Evolutionary conservation across 352 stramenopile species (phyloP).

Genomic region (Saprolegnia diclina): DNA sequence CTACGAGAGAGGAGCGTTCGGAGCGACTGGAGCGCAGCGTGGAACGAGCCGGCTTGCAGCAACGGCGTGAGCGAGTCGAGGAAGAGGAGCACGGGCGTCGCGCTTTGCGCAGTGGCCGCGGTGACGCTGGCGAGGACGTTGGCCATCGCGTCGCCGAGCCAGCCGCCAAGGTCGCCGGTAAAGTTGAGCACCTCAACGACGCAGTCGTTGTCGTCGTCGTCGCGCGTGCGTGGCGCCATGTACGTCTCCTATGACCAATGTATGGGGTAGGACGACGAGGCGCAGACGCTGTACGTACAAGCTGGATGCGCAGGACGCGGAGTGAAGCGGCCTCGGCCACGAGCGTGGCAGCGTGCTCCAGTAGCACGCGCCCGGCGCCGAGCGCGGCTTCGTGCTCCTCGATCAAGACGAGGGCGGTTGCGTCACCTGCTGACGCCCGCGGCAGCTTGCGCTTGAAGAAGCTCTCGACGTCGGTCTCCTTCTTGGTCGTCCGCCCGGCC

Average conservation of each 20-base stretch:
- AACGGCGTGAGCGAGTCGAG: constrained; percentile 64
- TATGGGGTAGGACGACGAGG: not conserved
- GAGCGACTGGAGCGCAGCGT: constrained; percentile 42
- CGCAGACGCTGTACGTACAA: not conserved
- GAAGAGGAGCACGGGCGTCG: constrained; percentile 46
- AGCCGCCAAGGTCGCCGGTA: constrained; percentile 9
- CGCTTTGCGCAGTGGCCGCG: not conserved
- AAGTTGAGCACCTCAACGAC: constrained; percentile 1
- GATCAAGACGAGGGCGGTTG: constrained; percentile 47
- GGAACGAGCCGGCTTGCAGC: constrained; percentile 44
- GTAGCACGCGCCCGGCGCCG: constrained; percentile 46
- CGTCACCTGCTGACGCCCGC: not conserved
- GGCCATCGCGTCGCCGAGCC: not conserved
- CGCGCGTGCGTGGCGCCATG: not conserved
- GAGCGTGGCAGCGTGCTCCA: constrained; percentile 29
- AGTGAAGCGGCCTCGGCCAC: not conserved
- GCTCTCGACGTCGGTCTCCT: constrained; percentile 1
- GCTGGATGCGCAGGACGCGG: not conserved
- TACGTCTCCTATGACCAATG: not conserved
- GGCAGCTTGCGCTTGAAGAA: constrained; percentile 21
- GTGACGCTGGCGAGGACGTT: not conserved
- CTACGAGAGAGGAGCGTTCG: constrained; percentile 32
- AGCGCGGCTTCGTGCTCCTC: constrained; percentile 53
- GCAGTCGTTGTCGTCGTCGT: not conserved
- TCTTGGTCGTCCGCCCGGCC: not conserved